A percentile compares a stretch with the other conserved stretches of the same genome.
Conservation (phyloP, 805 yeast genomes). For the Starmerella potacharoeniae region DNA sequence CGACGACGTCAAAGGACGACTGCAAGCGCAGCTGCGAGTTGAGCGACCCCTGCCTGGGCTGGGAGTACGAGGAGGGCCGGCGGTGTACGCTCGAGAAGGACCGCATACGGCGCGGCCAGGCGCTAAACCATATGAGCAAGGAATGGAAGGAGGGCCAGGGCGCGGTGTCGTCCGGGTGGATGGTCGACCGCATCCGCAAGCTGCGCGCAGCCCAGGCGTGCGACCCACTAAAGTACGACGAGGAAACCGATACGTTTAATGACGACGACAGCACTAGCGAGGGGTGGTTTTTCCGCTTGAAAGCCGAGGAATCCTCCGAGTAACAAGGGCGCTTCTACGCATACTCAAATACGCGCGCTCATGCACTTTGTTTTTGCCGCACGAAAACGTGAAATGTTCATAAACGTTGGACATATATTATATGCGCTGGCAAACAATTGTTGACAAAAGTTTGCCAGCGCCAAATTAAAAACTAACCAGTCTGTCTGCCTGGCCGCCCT, state of each 20-base stretch:
- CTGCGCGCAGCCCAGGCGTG: constrained; percentile 21
- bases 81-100: constrained; percentile 12
- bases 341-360: no score
- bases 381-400: no score
- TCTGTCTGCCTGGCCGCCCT: no score
- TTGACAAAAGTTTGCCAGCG: no score
- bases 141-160: constrained; percentile 1
- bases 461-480: no score
- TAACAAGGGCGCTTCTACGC: not conserved
- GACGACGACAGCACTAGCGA: constrained; percentile 1
- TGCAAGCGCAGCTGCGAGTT: constrained; percentile 11
- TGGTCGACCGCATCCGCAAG: constrained; percentile 26
- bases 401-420: no score
- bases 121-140: constrained; percentile 6
- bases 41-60: constrained; percentile 14
- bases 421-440: no score
- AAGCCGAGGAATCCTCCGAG: not conserved
- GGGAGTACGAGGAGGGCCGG: constrained; percentile 16
- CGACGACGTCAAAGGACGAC: constrained; percentile 12
- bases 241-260: not conserved
- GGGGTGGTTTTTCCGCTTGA: not conserved
- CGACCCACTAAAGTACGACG: constrained; percentile 16
- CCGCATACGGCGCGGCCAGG: constrained; percentile 13
- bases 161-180: constrained; percentile 24
- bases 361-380: no score